Conservation (phyloP, 2,329 filamentous ascomycete species). For the Atkinsonella texensis region DNA sequence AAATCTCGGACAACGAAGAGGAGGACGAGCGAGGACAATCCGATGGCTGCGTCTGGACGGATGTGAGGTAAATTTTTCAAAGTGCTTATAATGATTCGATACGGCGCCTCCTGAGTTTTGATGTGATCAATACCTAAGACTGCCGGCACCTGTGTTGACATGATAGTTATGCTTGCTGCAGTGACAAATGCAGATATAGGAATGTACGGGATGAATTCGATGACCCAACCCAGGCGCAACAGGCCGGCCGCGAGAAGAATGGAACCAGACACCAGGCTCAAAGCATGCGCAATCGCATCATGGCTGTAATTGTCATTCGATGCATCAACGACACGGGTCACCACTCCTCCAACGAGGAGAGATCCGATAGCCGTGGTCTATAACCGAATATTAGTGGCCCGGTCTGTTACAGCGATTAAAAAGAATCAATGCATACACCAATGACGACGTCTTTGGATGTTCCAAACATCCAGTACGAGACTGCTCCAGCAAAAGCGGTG, state of each 20-base stretch:
- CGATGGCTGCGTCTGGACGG: slow-evolving; percentile 58
- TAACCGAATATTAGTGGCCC: neutral
- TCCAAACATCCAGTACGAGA: slow-evolving; percentile 74
- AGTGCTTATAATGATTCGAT: slow-evolving; percentile 32
- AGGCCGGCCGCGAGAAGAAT: slow-evolving; percentile 34
- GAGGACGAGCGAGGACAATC: slow-evolving; percentile 52
- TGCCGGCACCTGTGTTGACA: slow-evolving; percentile 32
- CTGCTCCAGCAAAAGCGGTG: slow-evolving; percentile 69
- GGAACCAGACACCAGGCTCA: slow-evolving; percentile 32
- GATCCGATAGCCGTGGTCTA: slow-evolving; percentile 46
- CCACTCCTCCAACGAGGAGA: slow-evolving; percentile 35
- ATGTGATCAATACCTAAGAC: slow-evolving; percentile 30
- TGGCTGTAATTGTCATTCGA: slow-evolving; percentile 22
- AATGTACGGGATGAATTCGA: slow-evolving; percentile 39
- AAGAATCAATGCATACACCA: slow-evolving; percentile 30
- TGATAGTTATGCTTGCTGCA: slow-evolving; percentile 37
- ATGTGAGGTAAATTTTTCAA: slow-evolving; percentile 28
- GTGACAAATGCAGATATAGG: slow-evolving; percentile 40
- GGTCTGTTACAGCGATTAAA: neutral
- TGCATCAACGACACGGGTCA: slow-evolving; percentile 23
- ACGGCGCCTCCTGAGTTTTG: slow-evolving; percentile 32
- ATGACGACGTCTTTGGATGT: slow-evolving; percentile 81
- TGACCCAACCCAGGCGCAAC: slow-evolving; percentile 34
- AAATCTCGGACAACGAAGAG: slow-evolving; percentile 51
- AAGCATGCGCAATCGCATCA: slow-evolving; percentile 29